These are phyloP conservation scores for Ascochyta pisi DNA, from an alignment of 2,329 filamentous ascomycete genomes.

Conservation along the genomic window DNA sequence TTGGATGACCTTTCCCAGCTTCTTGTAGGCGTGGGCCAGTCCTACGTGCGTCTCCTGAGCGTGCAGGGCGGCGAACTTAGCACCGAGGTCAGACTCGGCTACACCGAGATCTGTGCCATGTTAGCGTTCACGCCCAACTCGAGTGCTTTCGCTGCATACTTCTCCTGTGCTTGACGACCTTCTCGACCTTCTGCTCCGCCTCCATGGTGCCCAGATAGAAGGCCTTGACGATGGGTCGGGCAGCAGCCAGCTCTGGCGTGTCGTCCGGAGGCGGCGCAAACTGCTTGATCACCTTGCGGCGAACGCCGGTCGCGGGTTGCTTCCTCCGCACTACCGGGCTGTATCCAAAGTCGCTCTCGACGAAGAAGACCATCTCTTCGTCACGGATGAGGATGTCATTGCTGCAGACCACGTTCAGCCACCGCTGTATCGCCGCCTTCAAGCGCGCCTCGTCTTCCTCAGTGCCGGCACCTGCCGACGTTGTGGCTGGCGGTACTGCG, in stretches of 20 bases:
- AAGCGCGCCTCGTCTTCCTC: constrained; percentile 93
- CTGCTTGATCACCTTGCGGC: constrained; percentile 95
- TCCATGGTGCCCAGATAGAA: constrained; percentile 98
- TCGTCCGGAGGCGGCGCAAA: constrained; percentile 98
- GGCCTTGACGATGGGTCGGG: constrained; percentile 88
- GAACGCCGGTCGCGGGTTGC: constrained; percentile 94
- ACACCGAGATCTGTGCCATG: constrained; percentile 77
- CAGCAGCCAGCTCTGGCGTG: constrained; percentile 90
- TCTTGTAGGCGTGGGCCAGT: constrained; percentile 87
- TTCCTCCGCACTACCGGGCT: constrained; percentile 94
- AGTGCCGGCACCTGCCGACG: constrained; percentile 91
- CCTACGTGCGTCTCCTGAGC: constrained; percentile 90
- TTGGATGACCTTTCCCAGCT: constrained; percentile 92
- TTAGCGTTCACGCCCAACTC: constrained; percentile 25
- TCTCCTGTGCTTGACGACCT: constrained; percentile 88
- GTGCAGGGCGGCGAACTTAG: constrained; percentile 85
- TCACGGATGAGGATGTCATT: constrained; percentile 94
- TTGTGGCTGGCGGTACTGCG: constrained; percentile 91
- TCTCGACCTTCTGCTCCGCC: constrained; percentile 94
- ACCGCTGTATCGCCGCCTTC: constrained; percentile 88
- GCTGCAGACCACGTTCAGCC: constrained; percentile 91
- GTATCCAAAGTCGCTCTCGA: constrained; percentile 99
- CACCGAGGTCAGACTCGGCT: constrained; percentile 90
- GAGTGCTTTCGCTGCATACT: constrained; percentile 60
- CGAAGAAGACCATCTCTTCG: constrained; percentile 96